Evolutionary conservation across 148 eudicot genomes (phyloP).

Genomic region (Vaccinium vitisidaea): DNA sequence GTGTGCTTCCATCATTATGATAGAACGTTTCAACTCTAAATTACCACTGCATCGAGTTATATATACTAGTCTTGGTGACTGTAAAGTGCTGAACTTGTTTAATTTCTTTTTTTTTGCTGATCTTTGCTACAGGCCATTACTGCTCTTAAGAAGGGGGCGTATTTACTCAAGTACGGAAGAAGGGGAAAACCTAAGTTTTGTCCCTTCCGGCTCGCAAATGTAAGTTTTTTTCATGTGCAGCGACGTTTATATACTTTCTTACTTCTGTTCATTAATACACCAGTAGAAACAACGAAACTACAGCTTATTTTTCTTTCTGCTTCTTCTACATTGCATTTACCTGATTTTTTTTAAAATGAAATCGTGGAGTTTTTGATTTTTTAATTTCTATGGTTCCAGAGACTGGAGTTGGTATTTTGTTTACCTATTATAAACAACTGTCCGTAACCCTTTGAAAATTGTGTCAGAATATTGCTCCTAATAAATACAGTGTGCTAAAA

Average conservation of each 20-base stretch:
- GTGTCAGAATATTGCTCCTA: not conserved
- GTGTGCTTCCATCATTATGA: not conserved
- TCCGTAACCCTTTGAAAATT: not conserved
- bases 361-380: not conserved
- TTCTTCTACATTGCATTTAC: slow-evolving; percentile 3
- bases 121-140: slow-evolving; percentile 11
- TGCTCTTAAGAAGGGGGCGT: slow-evolving; percentile 12
- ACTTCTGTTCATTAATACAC: not conserved
- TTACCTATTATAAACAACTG: not conserved
- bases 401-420: not conserved
- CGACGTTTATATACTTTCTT: not conserved
- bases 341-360: not conserved
- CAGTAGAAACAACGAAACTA: not conserved
- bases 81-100: slow-evolving; percentile 12
- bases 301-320: not conserved
- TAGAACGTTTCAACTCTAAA: not conserved
- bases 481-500: not conserved
- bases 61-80: not conserved
- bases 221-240: slow-evolving; percentile 6
- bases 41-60: not conserved
- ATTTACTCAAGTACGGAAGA: slow-evolving; percentile 15
- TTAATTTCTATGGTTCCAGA: not conserved
- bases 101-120: slow-evolving; percentile 5
- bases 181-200: slow-evolving; percentile 18
- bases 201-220: slow-evolving; percentile 16